Conservation (phyloP, 345 rosid genomes). For the Draba incana region DNA sequence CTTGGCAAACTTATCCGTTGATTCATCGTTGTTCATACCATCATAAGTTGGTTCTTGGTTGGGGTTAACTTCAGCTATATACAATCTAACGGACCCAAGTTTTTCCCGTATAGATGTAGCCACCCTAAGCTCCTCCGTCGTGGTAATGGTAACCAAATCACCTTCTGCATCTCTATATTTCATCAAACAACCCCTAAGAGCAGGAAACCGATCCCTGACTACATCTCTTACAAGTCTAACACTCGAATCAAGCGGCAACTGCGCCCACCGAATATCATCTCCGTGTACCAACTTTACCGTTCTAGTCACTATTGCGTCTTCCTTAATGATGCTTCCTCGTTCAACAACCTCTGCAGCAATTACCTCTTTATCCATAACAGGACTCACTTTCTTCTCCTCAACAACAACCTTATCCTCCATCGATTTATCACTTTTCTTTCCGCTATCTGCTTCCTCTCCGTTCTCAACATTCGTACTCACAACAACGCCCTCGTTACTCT, state of each 20-base stretch:
- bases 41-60: constrained; percentile 84
- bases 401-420: constrained; percentile 54
- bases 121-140: constrained; percentile 72
- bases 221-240: constrained; percentile 74
- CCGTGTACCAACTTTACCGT: constrained; percentile 86
- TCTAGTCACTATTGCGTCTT: constrained; percentile 52
- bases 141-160: constrained; percentile 87
- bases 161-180: constrained; percentile 88
- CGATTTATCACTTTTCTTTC: not conserved
- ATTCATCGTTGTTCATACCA: constrained; percentile 46
- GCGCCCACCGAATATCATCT: constrained; percentile 95
- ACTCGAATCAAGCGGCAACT: constrained; percentile 63
- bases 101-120: constrained; percentile 57
- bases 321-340: constrained; percentile 51
- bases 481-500: constrained; percentile 47
- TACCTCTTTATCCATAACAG: constrained; percentile 53
- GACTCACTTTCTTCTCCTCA: constrained; percentile 45
- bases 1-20: constrained; percentile 36
- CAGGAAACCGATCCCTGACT: constrained; percentile 74
- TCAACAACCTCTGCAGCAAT: constrained; percentile 43
- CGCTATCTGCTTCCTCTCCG: constrained; percentile 32
- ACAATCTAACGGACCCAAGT: constrained; percentile 69
- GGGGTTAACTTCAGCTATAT: constrained; percentile 66
- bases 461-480: constrained; percentile 17
- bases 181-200: constrained; percentile 69